Percentiles rank a stretch among this genome's conserved stretches.
phyloP scores from a whole-genome alignment of 805 yeast species.

The Brettanomyces nanus region DNA sequence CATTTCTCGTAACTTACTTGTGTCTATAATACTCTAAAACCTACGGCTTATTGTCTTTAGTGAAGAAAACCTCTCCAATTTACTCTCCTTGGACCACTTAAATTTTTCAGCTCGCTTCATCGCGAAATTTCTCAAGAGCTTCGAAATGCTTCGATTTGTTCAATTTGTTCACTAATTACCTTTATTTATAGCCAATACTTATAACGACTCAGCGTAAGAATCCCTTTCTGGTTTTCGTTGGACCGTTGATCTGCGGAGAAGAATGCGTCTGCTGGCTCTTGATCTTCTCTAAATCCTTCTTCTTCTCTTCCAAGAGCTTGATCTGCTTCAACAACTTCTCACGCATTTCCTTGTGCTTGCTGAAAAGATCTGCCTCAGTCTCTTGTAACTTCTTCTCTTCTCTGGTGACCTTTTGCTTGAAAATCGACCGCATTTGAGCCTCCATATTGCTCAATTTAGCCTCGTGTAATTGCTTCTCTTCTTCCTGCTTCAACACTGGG shows the following conservation, averaged over 20 bases:
- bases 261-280: slow-evolving; percentile 31
- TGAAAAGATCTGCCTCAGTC: slow-evolving; percentile 92
- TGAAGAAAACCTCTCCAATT: too few relatives aligned
- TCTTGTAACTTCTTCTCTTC: slow-evolving; percentile 96
- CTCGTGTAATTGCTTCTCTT: slow-evolving; percentile 87
- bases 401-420: slow-evolving; percentile 92
- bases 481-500: slow-evolving; percentile 86
- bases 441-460: slow-evolving; percentile 92
- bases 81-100: too few relatives aligned
- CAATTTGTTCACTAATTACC: too few relatives aligned
- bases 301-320: slow-evolving; percentile 84
- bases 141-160: too few relatives aligned
- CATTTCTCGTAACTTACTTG: too few relatives aligned
- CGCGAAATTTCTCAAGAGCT: too few relatives aligned
- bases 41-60: not conserved
- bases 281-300: slow-evolving; percentile 64
- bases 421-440: slow-evolving; percentile 91
- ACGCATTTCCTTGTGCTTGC: slow-evolving; percentile 95
- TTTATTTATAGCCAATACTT: not conserved
- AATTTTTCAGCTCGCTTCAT: too few relatives aligned
- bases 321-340: slow-evolving; percentile 86
- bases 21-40: too few relatives aligned
- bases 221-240: slow-evolving; percentile 67
- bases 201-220: slow-evolving; percentile 47
- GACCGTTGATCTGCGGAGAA: slow-evolving; percentile 21